Conservation (phyloP, 2,329 filamentous ascomycete species). For the Pleurostoma richardsiae region DNA sequence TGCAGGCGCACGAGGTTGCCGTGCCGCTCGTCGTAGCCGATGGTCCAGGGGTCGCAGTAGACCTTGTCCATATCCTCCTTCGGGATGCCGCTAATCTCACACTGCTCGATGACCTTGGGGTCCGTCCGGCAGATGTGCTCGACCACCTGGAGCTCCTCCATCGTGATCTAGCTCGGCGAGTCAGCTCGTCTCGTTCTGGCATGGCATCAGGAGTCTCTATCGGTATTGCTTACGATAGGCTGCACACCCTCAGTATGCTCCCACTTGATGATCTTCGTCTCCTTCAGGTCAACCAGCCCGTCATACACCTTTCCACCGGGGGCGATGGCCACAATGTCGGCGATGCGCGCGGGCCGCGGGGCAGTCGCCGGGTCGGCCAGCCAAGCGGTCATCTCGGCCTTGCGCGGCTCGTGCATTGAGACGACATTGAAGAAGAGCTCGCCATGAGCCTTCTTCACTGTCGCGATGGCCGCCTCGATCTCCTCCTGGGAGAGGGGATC, state of each 20-base stretch:
- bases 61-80: constrained; percentile 88
- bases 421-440: constrained; percentile 82
- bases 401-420: constrained; percentile 78
- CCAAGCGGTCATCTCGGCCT: constrained; percentile 79
- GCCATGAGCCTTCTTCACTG: constrained; percentile 65
- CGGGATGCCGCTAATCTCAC: constrained; percentile 74
- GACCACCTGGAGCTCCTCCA: constrained; percentile 81
- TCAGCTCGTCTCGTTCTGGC: not conserved
- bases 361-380: constrained; percentile 57
- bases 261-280: constrained; percentile 67
- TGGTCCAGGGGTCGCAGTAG: constrained; percentile 95
- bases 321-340: constrained; percentile 79
- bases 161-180: constrained; percentile 60
- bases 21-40: constrained; percentile 88
- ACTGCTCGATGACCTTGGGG: constrained; percentile 86
- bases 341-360: constrained; percentile 63
- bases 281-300: constrained; percentile 69
- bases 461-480: constrained; percentile 64
- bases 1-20: constrained; percentile 75
- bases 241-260: constrained; percentile 71
- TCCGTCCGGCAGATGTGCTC: constrained; percentile 73
- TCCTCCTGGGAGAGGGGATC: constrained; percentile 71
- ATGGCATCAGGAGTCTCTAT: not conserved
- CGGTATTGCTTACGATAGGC: constrained; percentile 56
- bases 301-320: constrained; percentile 77